Evolutionary conservation across 306 rosid species (phyloP).

Genomic region (Castanea sativa): DNA sequence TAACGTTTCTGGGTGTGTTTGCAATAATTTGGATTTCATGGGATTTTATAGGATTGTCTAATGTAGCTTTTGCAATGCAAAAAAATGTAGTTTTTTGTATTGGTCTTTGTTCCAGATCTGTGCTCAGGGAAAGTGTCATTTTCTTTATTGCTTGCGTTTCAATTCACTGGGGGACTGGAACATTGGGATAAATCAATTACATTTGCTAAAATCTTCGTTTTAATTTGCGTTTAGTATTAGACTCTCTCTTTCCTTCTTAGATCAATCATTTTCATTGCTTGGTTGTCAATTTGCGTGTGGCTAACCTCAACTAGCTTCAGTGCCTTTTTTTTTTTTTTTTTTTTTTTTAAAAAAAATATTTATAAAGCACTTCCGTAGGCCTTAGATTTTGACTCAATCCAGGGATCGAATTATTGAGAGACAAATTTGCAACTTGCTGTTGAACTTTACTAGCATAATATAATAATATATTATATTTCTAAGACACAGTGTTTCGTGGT

Average conservation of each 20-base stretch:
- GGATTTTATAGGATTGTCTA: not conserved
- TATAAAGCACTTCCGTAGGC: not conserved
- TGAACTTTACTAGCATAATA: slow-evolving; percentile 9
- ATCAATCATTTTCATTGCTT: slow-evolving; percentile 38
- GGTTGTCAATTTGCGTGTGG: slow-evolving; percentile 22
- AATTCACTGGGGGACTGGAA: not conserved
- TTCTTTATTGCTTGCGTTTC: not conserved
- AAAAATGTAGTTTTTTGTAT: not conserved
- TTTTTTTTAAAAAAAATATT: not conserved
- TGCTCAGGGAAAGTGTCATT: not conserved
- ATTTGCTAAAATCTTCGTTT: not conserved
- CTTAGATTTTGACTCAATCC: slow-evolving; percentile 19
- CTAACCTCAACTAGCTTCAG: slow-evolving; percentile 13
- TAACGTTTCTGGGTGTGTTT: slow-evolving; percentile 11
- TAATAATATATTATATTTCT: not conserved
- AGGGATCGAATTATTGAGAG: slow-evolving; percentile 18
- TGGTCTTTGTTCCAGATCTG: slow-evolving; percentile 22
- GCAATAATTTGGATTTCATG: slow-evolving; percentile 4
- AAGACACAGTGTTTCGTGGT: not conserved
- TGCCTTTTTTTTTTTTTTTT: slow-evolving; percentile 4
- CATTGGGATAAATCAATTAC: not conserved
- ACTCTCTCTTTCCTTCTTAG: slow-evolving; percentile 4
- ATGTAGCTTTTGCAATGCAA: not conserved
- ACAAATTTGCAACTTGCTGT: slow-evolving; percentile 20
- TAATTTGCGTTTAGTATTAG: not conserved